phyloP scores from a whole-genome alignment of 495 filamentous ascomycete species.

The Tuber umbilicatum region DNA sequence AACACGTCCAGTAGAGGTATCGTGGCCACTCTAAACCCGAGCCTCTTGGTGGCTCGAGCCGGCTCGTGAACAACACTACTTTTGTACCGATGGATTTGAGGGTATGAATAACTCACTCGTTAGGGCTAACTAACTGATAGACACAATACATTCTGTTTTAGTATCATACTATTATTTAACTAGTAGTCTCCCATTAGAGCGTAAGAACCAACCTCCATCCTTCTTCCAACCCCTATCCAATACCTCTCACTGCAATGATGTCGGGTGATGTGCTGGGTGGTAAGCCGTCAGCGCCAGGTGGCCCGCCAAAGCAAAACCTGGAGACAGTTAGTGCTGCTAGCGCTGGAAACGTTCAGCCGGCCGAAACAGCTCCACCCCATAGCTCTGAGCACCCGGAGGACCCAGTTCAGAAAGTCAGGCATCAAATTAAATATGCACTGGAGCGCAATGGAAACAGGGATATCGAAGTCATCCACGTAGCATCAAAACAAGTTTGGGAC shows the following conservation, averaged over 20 bases:
- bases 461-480: slow-evolving; percentile 35
- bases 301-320: slow-evolving; percentile 29
- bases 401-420: slow-evolving; percentile 29
- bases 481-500: slow-evolving; percentile 39
- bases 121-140: too few species aligned
- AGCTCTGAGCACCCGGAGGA: slow-evolving; percentile 36
- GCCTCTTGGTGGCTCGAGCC: too few species aligned
- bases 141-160: too few species aligned
- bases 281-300: slow-evolving; percentile 22
- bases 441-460: slow-evolving; percentile 27
- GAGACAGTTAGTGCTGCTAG: slow-evolving; percentile 5
- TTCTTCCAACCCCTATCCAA: too few species aligned
- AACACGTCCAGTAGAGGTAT: too few species aligned
- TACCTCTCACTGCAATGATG: slow-evolving; percentile 20
- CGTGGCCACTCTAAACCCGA: too few species aligned
- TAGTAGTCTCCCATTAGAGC: too few species aligned
- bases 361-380: slow-evolving; percentile 8
- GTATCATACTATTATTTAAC: too few species aligned
- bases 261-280: slow-evolving; percentile 28
- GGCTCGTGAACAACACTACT: too few species aligned
- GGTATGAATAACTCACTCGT: too few species aligned
- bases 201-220: too few species aligned
- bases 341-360: slow-evolving; percentile 7
- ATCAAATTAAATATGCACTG: slow-evolving; percentile 33
- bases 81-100: too few species aligned